phyloP scores from a whole-genome alignment of 2,329 filamentous ascomycete genomes.

The Phaeoacremonium minimum region DNA sequence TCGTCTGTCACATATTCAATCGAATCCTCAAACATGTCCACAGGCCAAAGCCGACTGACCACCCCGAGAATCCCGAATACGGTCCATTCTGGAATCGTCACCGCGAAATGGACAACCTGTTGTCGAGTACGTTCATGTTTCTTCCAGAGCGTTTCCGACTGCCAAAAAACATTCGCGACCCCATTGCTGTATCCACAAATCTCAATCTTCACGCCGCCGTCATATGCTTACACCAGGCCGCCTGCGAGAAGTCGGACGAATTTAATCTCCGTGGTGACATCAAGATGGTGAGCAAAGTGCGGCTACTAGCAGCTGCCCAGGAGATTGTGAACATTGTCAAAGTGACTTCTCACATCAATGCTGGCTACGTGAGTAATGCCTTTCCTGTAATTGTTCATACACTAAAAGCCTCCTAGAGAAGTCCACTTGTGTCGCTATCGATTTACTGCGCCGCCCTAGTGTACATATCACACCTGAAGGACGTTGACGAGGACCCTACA shows the following conservation, averaged over 20 bases:
- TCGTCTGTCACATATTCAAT: slow-evolving; percentile 77
- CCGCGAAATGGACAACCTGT: slow-evolving; percentile 72
- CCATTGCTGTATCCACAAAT: slow-evolving; percentile 76
- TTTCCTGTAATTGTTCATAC: neutral
- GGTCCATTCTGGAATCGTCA: slow-evolving; percentile 86
- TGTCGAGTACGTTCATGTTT: slow-evolving; percentile 74
- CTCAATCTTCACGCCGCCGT: slow-evolving; percentile 84
- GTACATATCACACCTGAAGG: slow-evolving; percentile 74
- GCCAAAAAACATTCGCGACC: slow-evolving; percentile 62
- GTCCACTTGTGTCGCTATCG: slow-evolving; percentile 75
- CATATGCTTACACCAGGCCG: slow-evolving; percentile 86
- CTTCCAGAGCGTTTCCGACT: slow-evolving; percentile 72
- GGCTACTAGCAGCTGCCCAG: slow-evolving; percentile 74
- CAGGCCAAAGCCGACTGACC: slow-evolving; percentile 63
- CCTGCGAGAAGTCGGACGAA: slow-evolving; percentile 76
- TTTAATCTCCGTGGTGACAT: slow-evolving; percentile 62
- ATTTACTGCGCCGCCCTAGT: slow-evolving; percentile 82
- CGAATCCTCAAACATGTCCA: slow-evolving; percentile 78
- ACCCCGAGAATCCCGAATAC: slow-evolving; percentile 66
- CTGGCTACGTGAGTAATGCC: slow-evolving; percentile 54
- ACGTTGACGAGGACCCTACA: slow-evolving; percentile 48
- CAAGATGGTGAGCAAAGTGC: slow-evolving; percentile 64
- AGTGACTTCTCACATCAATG: slow-evolving; percentile 66
- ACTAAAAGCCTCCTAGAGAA: slow-evolving; percentile 48
- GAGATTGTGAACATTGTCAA: slow-evolving; percentile 83